Base-by-base conservation (phyloP, 352 stramenopile genomes). In the Thalassiosira mediterranea region DNA sequence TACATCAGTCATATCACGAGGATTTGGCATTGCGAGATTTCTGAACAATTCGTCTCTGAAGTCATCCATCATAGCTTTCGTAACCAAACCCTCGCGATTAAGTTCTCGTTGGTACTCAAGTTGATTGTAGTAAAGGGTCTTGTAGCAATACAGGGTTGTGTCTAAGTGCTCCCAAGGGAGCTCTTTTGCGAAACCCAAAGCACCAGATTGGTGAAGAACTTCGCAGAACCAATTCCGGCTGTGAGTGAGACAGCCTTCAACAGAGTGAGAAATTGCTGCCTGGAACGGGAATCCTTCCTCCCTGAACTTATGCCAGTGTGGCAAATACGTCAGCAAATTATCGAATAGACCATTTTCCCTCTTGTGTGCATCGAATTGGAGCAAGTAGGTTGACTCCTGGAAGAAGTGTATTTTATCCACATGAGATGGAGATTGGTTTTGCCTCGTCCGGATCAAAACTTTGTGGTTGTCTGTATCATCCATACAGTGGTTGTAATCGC, bases 401-500 rank as follows among this genome's bases (percentile, higher is more conserved):
- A 56, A 56, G 21, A 56, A 31, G 34, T 56, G 47, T 19, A 56
- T 28, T 29, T 10, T 15, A 15, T 23, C 21, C 11, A 56, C 47
- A 34, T 34, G 17, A 2, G 19, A 37, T 1, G 47, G 47, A 26
- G 47, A 34, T 34, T 56, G 47, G 10, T 23, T 56, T 28, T 56
- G 47, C 1, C 47, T 28, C 29, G 21, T 19, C 34, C 21, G n/a
- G 11, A 37, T 56, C 47, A 56, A 37, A 8, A 56, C 0, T 56
- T 56, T 17, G 5, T 26, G 44, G 47, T 70, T 70, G 4, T 70
- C 32, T 10, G 31, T 37, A 47, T 59, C 19, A 40, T 60, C 26
- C 17, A 40, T 32, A 19, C 29, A 56, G 13, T 34, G 8, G 21
- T 28, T 56, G 23, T 28, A 56, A 34, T 56, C 47, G 1, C 47